These are phyloP conservation scores for Candida rishiriensis DNA, from an alignment of 805 yeast species.

Conservation along the genomic window DNA sequence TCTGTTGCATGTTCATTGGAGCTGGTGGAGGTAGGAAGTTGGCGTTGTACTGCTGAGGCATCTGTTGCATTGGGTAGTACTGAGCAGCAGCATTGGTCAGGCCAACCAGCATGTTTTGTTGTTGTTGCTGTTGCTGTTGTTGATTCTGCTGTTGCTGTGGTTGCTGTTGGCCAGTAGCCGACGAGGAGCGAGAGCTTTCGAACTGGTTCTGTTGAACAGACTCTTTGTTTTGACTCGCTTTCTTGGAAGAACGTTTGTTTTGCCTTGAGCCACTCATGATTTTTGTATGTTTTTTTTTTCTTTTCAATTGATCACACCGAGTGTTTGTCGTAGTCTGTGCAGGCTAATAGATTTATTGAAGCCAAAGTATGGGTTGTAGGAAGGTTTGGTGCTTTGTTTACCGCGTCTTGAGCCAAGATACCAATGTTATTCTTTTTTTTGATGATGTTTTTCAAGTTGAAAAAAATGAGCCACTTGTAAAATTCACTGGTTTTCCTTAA, in stretches of 20 bases:
- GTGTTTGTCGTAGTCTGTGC: too few relatives aligned
- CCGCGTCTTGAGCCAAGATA: too few relatives aligned
- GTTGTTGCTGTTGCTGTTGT: constrained; percentile 14
- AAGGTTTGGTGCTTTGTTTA: too few relatives aligned
- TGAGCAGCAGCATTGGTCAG: constrained; percentile 12
- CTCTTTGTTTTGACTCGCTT: background rate
- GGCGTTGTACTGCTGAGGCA: constrained; percentile 18
- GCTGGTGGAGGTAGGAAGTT: constrained; percentile 24
- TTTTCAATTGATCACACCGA: too few relatives aligned
- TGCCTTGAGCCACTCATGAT: background rate
- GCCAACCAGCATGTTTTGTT: constrained; percentile 6
- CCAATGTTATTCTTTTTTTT: too few relatives aligned
- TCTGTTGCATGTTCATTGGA: constrained; percentile 21
- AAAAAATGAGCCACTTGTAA: too few relatives aligned
- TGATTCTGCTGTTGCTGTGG: constrained; percentile 3
- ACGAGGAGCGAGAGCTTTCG: too few relatives aligned
- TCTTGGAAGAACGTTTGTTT: background rate
- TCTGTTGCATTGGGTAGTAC: constrained; percentile 14
- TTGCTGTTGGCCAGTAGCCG: constrained; percentile 3
- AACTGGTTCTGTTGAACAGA: background rate
- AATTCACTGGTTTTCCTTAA: too few relatives aligned
- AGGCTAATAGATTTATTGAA: too few relatives aligned
- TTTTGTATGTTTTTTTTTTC: too few relatives aligned
- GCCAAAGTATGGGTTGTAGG: too few relatives aligned
- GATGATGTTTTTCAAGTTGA: too few relatives aligned